phyloP scores from a whole-genome alignment of 352 stramenopile genomes.

The Pythium dissotocum region DNA sequence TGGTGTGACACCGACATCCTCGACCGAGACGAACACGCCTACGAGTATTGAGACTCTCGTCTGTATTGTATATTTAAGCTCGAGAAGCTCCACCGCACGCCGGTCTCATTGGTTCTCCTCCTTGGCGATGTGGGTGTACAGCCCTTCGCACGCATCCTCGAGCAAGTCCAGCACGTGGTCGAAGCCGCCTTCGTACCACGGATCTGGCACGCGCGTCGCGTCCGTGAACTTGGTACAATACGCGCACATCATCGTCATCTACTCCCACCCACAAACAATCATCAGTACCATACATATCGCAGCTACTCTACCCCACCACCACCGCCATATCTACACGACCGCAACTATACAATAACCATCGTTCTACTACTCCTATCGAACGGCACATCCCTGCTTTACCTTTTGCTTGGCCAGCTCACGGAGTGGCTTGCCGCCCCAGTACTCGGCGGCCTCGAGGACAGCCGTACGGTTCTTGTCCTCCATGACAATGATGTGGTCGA shows the following conservation, averaged over 20 bases:
- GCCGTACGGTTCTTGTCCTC: slow-evolving; percentile 83
- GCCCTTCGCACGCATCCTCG: slow-evolving; percentile 81
- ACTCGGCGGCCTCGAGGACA: slow-evolving; percentile 76
- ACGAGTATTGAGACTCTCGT: slow-evolving; percentile 22
- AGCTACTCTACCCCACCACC: not conserved
- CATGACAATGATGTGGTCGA: slow-evolving; percentile 92
- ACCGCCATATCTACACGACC: not conserved
- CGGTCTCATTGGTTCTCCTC: slow-evolving; percentile 8
- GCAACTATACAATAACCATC: not conserved
- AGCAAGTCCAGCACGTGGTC: slow-evolving; percentile 89
- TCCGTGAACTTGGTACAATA: slow-evolving; percentile 77
- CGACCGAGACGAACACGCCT: not conserved
- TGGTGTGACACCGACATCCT: slow-evolving; percentile 1
- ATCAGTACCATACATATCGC: slow-evolving; percentile 18
- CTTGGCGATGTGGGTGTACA: slow-evolving; percentile 59
- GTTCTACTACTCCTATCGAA: not conserved
- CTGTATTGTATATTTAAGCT: slow-evolving; percentile 9
- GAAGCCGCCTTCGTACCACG: slow-evolving; percentile 90
- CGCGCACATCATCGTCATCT: slow-evolving; percentile 83
- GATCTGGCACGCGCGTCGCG: slow-evolving; percentile 68
- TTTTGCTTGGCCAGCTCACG: slow-evolving; percentile 55
- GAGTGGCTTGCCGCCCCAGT: slow-evolving; percentile 73
- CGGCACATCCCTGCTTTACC: slow-evolving; percentile 21
- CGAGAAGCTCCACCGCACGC: not conserved
- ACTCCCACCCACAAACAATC: slow-evolving; percentile 15